phyloP scores from a whole-genome alignment of 2,329 filamentous ascomycete genomes.

The Fusarium euwallaceae region DNA sequence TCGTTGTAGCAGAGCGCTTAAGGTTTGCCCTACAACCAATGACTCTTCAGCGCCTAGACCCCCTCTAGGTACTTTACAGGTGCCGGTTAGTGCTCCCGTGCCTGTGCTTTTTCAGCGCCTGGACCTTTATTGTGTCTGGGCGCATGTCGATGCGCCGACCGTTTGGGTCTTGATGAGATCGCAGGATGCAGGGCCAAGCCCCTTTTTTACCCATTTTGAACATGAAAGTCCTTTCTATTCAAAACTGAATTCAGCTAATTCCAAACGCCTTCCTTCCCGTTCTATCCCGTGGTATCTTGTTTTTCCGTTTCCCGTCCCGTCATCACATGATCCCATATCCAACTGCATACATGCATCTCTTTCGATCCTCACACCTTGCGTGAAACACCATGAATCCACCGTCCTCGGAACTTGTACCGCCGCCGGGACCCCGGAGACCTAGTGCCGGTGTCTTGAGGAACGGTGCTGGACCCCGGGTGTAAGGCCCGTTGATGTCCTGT shows the following conservation, averaged over 20 bases:
- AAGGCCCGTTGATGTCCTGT: slow-evolving; percentile 54
- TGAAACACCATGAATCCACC: slow-evolving; percentile 54
- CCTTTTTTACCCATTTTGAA: background rate
- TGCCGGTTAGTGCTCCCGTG: background rate
- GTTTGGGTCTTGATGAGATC: slow-evolving; percentile 3
- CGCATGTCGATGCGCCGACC: background rate
- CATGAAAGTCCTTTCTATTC: background rate
- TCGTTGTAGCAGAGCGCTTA: slow-evolving; percentile 24
- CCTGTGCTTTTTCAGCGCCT: background rate
- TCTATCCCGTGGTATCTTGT: slow-evolving; percentile 2
- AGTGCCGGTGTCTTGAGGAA: slow-evolving; percentile 55
- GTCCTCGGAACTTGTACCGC: slow-evolving; percentile 52
- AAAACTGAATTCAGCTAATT: background rate
- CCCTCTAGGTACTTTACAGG: background rate
- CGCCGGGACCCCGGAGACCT: slow-evolving; percentile 57
- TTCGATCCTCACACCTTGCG: slow-evolving; percentile 49
- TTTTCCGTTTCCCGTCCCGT: background rate
- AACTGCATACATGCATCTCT: slow-evolving; percentile 55
- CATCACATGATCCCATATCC: slow-evolving; percentile 37
- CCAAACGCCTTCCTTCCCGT: background rate
- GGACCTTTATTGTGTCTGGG: background rate
- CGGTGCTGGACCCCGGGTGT: slow-evolving; percentile 48
- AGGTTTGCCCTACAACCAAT: slow-evolving; percentile 7
- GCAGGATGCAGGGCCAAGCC: background rate
- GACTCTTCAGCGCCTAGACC: background rate